These are phyloP conservation scores for Beta macrorhiza DNA, from an alignment of 179 eudicot species.

Conservation along the genomic window DNA sequence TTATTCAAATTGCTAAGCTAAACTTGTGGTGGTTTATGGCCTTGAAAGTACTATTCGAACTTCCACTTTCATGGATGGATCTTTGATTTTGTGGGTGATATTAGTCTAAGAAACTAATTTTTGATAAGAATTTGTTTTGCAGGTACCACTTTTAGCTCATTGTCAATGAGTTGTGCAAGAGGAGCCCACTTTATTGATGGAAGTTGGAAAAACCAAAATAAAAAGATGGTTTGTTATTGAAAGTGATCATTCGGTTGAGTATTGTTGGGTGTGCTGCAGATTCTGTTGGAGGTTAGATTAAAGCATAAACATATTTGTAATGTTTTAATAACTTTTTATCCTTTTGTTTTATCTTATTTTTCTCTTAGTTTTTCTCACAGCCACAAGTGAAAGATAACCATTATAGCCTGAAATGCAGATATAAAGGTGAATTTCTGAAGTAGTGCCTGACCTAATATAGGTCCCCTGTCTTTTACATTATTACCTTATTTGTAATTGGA, in stretches of 20 bases:
- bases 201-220: conserved; percentile 25
- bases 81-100: conserved; percentile 24
- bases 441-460: conserved; percentile 2
- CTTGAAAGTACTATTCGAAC: not conserved
- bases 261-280: conserved; percentile 16
- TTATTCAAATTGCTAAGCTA: not conserved
- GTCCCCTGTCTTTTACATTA: not conserved
- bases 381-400: conserved; percentile 18
- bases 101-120: conserved; percentile 21
- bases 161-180: conserved; percentile 18
- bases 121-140: conserved; percentile 3
- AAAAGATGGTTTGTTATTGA: conserved; percentile 22
- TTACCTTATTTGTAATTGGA: conserved; percentile 11
- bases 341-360: not conserved
- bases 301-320: not conserved
- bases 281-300: conserved; percentile 18
- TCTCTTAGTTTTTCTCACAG: not conserved
- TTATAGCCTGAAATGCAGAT: conserved; percentile 7
- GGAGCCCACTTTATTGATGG: conserved; percentile 28
- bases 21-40: conserved; percentile 7
- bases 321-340: not conserved
- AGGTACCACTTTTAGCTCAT: conserved; percentile 23
- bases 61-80: not conserved
- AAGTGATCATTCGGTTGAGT: conserved; percentile 27
- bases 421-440: conserved; percentile 5